Evolutionary conservation across 768 basidiomycete genomes (phyloP).

Genomic region (Porphyrellus cyaneotinctus): DNA sequence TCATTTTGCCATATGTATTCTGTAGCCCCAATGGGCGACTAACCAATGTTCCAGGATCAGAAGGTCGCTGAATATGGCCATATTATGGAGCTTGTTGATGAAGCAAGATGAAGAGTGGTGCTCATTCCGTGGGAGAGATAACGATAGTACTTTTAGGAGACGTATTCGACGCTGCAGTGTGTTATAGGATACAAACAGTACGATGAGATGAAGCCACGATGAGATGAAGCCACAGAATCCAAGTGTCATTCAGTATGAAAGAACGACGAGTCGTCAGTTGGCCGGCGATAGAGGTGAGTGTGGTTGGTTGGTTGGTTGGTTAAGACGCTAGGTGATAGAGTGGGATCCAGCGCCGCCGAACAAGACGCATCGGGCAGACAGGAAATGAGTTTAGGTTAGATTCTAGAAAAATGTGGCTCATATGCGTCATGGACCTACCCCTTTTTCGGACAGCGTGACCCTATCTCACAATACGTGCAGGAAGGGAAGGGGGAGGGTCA

Average conservation of each 20-base stretch:
- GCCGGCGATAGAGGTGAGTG: conserved; percentile 1
- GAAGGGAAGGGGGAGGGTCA: not conserved
- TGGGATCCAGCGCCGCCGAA: conserved; percentile 7
- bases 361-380: not conserved
- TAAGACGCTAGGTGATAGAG: conserved; percentile 3
- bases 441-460: not conserved
- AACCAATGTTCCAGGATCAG: not conserved
- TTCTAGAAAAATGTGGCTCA: conserved; percentile 1
- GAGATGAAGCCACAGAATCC: not conserved
- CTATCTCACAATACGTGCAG: conserved; percentile 5
- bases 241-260: not conserved
- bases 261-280: not conserved
- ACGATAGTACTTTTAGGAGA: not conserved
- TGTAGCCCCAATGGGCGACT: not conserved
- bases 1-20: not conserved
- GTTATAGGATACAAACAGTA: not conserved
- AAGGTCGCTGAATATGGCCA: not conserved
- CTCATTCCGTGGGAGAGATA: conserved; percentile 1
- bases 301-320: too few relatives aligned
- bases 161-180: not conserved
- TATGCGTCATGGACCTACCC: not conserved
- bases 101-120: not conserved
- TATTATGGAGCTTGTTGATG: not conserved
- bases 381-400: not conserved
- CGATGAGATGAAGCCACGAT: not conserved